Percentiles rank a stretch among this genome's conserved stretches.
phyloP scores from a whole-genome alignment of 1,284 basidiomycete genomes.

The Taiwanofungus camphoratus region DNA sequence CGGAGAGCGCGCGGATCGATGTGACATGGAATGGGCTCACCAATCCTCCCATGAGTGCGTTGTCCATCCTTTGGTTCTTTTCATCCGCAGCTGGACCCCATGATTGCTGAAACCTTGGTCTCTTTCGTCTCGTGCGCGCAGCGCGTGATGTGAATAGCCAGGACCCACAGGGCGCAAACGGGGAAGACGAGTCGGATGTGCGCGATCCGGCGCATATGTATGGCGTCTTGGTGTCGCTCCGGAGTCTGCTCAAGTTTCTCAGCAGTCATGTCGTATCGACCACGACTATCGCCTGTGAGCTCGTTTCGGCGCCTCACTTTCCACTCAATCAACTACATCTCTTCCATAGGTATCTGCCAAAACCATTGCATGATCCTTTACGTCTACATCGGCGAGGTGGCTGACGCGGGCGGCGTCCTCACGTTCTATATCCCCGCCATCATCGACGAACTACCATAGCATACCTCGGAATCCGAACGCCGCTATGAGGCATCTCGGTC shows the following conservation, averaged over 20 bases:
- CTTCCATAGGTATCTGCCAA: conserved; percentile 68
- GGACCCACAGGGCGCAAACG: conserved; percentile 11
- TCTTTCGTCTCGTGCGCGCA: too few relatives aligned
- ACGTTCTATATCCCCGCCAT: conserved; percentile 84
- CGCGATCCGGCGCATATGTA: conserved; percentile 51
- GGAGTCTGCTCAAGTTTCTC: conserved; percentile 79
- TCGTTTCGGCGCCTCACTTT: neutral
- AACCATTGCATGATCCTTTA: conserved; percentile 85
- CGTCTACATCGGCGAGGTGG: conserved; percentile 83
- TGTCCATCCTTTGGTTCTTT: neutral
- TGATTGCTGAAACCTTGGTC: conserved; percentile 4
- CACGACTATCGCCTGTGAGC: conserved; percentile 80
- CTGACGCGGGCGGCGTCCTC: conserved; percentile 78
- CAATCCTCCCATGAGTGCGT: conserved; percentile 63
- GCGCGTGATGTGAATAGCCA: conserved; percentile 18
- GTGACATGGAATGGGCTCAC: conserved; percentile 75
- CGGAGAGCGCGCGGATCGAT: conserved; percentile 68
- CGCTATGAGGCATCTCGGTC: too few relatives aligned
- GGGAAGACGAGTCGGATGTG: conserved; percentile 31
- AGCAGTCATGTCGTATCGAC: conserved; percentile 81
- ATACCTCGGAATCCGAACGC: too few relatives aligned
- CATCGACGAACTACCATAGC: too few relatives aligned
- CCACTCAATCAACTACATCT: neutral
- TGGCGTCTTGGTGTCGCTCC: conserved; percentile 65
- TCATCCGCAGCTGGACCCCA: neutral